Percentiles rank a stretch among this genome's conserved stretches.
Evolutionary conservation across 371 early-diverging fungal genomes (phyloP).

Genomic region (Conidiobolus coronatus): DNA sequence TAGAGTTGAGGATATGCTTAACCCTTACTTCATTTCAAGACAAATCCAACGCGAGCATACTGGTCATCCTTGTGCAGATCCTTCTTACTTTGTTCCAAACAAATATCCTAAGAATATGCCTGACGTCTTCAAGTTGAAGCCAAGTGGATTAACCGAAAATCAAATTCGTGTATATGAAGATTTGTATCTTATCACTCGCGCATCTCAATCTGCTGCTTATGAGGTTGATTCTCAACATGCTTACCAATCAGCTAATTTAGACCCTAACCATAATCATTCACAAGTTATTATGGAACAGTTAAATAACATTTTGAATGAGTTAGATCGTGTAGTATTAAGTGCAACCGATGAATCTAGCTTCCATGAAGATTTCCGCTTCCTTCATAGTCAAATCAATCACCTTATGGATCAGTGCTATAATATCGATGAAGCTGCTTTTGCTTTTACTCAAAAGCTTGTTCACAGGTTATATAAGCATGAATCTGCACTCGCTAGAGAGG

Average conservation of each 20-base stretch:
- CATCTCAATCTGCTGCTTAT: too few relatives aligned
- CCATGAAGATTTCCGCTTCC: conserved; percentile 45
- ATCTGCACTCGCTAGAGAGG: conserved; percentile 42
- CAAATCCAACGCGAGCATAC: conserved; percentile 73
- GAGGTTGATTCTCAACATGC: not conserved
- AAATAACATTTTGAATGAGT: too few relatives aligned
- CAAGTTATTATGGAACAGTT: too few relatives aligned
- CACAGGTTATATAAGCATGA: conserved; percentile 58
- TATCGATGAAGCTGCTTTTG: conserved; percentile 50
- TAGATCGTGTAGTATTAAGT: too few relatives aligned
- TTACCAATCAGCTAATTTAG: not conserved
- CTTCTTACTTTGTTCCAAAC: conserved; percentile 12
- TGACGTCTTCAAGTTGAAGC: conserved; percentile 55
- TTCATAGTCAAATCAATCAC: conserved; percentile 44
- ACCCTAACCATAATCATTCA: too few relatives aligned
- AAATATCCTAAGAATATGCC: conserved; percentile 59
- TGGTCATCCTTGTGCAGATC: conserved; percentile 74
- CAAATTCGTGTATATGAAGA: conserved; percentile 61
- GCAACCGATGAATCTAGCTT: conserved; percentile 4
- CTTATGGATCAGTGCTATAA: conserved; percentile 36
- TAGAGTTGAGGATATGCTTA: conserved; percentile 64
- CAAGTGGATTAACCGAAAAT: conserved; percentile 25
- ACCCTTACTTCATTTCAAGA: conserved; percentile 35
- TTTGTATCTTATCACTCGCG: conserved; percentile 11
- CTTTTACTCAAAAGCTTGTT: conserved; percentile 71